phyloP scores from a whole-genome alignment of 78 protist genomes.

The Cavenderia fasciculata region DNA sequence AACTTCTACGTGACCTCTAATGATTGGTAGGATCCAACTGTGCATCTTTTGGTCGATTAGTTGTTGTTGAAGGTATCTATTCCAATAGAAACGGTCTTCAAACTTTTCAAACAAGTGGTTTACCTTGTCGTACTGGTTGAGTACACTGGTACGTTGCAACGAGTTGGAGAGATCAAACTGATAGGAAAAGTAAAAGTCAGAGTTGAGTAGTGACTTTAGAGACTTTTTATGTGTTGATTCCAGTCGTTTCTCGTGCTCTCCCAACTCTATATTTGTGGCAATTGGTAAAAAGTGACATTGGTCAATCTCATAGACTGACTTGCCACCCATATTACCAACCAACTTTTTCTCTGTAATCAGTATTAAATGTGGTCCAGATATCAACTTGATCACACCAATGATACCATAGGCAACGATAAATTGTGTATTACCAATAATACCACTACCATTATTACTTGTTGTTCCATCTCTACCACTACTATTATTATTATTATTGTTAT shows the following conservation, averaged over 20 bases:
- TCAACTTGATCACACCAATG: slow-evolving; percentile 40
- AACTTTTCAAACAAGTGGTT: slow-evolving; percentile 33
- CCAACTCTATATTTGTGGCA: neutral
- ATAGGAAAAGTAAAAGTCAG: slow-evolving; percentile 47
- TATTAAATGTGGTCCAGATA: slow-evolving; percentile 50
- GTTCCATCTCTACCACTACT: neutral
- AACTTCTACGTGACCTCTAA: slow-evolving; percentile 61
- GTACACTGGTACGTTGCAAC: slow-evolving; percentile 2
- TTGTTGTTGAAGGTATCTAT: slow-evolving; percentile 20
- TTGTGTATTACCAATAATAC: neutral
- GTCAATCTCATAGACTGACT: slow-evolving; percentile 3
- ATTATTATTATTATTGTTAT: neutral
- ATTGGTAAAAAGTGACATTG: neutral
- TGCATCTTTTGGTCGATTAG: neutral
- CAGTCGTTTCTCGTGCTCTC: slow-evolving; percentile 53
- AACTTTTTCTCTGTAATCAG: neutral
- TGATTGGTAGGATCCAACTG: slow-evolving; percentile 41
- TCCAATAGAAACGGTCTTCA: slow-evolving; percentile 70
- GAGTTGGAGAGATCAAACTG: slow-evolving; percentile 26
- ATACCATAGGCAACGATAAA: slow-evolving; percentile 59
- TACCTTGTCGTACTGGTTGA: neutral
- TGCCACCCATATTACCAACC: slow-evolving; percentile 15
- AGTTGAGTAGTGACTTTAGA: slow-evolving; percentile 9
- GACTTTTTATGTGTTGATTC: slow-evolving; percentile 47
- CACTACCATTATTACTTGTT: neutral